Percentiles rank a stretch among this genome's conserved stretches.
These are phyloP conservation scores for Myriosclerotinia duriaeana DNA, from an alignment of 2,329 filamentous ascomycete genomes.

Conservation along the genomic window DNA sequence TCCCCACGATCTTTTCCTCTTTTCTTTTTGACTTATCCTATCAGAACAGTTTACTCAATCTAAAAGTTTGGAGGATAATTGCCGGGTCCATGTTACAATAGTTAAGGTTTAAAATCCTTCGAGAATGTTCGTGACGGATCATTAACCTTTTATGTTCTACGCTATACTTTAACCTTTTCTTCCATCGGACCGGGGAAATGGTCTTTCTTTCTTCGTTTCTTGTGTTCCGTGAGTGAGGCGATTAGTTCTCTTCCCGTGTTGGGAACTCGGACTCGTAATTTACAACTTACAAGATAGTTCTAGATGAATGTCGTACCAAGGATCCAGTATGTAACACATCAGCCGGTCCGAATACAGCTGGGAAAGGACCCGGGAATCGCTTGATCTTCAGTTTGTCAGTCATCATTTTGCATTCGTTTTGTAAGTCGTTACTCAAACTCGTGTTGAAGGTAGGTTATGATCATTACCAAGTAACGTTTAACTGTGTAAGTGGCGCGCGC, in stretches of 20 bases:
- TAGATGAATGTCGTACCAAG: background rate
- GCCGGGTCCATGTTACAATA: background rate
- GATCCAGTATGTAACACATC: background rate
- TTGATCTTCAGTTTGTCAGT: background rate
- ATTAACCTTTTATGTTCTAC: conserved; percentile 5
- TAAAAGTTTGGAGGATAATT: background rate
- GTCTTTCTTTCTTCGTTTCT: background rate
- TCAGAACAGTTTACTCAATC: background rate
- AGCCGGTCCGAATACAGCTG: conserved; percentile 11
- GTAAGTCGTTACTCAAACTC: conserved; percentile 8
- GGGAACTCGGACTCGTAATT: background rate
- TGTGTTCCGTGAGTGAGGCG: background rate
- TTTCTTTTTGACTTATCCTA: background rate
- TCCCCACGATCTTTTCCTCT: background rate
- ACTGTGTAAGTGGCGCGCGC: background rate
- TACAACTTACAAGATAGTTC: background rate
- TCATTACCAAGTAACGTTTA: background rate
- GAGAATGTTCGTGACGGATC: conserved; percentile 17
- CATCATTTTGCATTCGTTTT: background rate
- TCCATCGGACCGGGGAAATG: background rate
- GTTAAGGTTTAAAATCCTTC: conserved; percentile 5
- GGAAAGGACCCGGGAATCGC: background rate
- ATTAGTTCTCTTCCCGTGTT: background rate
- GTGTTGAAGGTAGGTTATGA: background rate
- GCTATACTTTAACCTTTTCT: background rate